Evolutionary conservation across 2,329 filamentous ascomycete genomes (phyloP).

Genomic region (Knufia fluminis): DNA sequence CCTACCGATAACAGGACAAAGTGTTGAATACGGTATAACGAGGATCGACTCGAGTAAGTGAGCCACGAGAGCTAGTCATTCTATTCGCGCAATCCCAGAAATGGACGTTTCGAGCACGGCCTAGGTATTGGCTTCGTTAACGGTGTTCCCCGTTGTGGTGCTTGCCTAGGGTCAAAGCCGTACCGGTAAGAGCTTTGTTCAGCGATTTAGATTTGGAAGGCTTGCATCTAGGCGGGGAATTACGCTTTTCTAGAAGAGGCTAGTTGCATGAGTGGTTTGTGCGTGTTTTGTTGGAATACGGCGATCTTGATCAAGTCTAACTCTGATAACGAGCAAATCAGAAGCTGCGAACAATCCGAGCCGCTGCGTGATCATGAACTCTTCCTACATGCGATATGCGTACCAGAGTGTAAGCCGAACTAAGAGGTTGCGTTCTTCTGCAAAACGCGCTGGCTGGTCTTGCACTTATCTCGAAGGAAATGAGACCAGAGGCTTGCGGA

Average conservation of each 20-base stretch:
- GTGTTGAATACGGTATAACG: too few species aligned
- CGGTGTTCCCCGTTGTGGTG: too few species aligned
- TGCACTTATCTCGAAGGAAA: not conserved
- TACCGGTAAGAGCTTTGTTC: not conserved
- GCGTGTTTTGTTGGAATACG: not conserved
- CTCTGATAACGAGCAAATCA: not conserved
- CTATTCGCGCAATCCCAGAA: too few species aligned
- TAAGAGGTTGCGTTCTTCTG: too few species aligned
- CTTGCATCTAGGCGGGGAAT: not conserved
- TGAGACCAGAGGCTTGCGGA: slow-evolving; percentile 1
- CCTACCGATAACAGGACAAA: too few species aligned
- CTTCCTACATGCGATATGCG: too few species aligned
- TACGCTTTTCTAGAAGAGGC: not conserved
- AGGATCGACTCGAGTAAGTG: too few species aligned
- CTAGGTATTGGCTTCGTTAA: too few species aligned
- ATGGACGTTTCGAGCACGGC: too few species aligned
- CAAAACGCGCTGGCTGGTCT: not conserved
- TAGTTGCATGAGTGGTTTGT: slow-evolving; percentile 1
- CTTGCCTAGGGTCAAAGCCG: not conserved
- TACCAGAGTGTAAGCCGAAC: too few species aligned
- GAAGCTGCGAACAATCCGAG: not conserved
- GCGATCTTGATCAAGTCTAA: slow-evolving; percentile 2
- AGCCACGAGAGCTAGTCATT: too few species aligned
- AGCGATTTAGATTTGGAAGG: not conserved
- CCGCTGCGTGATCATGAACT: not conserved